phyloP scores from a whole-genome alignment of 1,139 yeast genomes.

The Saccharomyces uvarum region DNA sequence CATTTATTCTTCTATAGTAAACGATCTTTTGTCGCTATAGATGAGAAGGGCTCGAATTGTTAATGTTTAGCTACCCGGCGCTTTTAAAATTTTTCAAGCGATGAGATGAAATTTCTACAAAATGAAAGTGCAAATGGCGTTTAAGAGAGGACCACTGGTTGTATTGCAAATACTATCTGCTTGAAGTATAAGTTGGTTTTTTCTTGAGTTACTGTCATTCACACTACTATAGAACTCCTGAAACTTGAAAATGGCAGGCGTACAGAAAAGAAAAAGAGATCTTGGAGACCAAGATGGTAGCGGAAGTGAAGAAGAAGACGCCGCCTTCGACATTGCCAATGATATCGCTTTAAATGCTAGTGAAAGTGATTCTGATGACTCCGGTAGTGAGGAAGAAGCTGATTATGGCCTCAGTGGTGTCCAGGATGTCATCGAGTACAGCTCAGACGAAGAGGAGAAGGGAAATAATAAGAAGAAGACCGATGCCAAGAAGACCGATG shows the following conservation, averaged over 20 bases:
- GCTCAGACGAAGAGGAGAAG: slow-evolving; percentile 40
- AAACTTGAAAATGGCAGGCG: background rate
- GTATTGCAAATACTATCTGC: background rate
- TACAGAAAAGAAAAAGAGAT: background rate
- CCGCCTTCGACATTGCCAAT: slow-evolving; percentile 52
- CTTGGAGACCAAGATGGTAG: background rate
- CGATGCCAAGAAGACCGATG: slow-evolving; percentile 1
- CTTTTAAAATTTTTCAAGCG: slow-evolving; percentile 6
- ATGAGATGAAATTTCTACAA: slow-evolving; percentile 10
- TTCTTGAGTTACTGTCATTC: background rate
- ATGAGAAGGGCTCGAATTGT: background rate
- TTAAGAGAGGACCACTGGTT: background rate
- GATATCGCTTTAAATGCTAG: slow-evolving; percentile 48
- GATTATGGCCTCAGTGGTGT: slow-evolving; percentile 40
- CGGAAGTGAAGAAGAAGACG: background rate
- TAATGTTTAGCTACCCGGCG: background rate
- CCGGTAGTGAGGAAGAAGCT: slow-evolving; percentile 34
- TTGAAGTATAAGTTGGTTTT: background rate
- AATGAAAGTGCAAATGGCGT: background rate
- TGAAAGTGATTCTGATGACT: slow-evolving; percentile 36
- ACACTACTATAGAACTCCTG: background rate
- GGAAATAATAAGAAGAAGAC: slow-evolving; percentile 27
- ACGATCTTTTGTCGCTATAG: background rate
- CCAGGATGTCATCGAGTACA: slow-evolving; percentile 49
- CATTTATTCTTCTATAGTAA: background rate